Conservation (phyloP, 2,329 filamentous ascomycete species). For the Calonectria leucothoes region DNA sequence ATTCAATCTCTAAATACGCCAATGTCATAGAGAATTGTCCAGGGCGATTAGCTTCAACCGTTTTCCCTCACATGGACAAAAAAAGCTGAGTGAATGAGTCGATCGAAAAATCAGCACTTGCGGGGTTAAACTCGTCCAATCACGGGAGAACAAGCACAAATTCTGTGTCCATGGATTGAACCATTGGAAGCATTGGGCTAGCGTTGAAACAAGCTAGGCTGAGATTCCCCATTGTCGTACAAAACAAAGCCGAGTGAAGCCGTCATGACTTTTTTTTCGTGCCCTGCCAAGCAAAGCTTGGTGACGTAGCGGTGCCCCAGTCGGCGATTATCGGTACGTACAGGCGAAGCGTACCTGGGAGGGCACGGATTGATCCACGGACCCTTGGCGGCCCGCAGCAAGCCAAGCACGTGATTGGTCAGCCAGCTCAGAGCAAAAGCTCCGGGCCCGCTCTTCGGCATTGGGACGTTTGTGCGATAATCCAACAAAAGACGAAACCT, state of each 20-base stretch:
- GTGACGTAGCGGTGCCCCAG: background rate
- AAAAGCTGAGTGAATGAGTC: too few species aligned
- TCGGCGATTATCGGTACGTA: slow-evolving; percentile 1
- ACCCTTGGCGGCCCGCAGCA: slow-evolving; percentile 2
- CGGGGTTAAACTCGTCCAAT: background rate
- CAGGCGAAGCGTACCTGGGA: background rate
- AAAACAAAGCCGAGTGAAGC: slow-evolving; percentile 3
- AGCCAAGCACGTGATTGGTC: background rate
- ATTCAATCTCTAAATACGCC: background rate
- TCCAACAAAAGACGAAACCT: slow-evolving; percentile 3
- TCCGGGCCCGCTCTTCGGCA: background rate
- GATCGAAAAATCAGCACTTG: background rate
- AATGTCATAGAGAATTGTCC: too few species aligned
- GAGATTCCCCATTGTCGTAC: background rate
- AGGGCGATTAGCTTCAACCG: background rate
- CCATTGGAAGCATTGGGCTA: background rate
- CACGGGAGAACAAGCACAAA: background rate
- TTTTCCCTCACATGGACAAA: background rate
- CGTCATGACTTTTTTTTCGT: background rate
- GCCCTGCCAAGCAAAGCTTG: background rate
- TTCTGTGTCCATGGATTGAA: background rate
- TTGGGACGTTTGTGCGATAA: slow-evolving; percentile 5
- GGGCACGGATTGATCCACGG: slow-evolving; percentile 5
- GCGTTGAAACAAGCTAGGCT: background rate
- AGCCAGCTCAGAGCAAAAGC: background rate